A percentile compares a stretch with the other conserved stretches of the same genome.
phyloP scores from a whole-genome alignment of 2,329 filamentous ascomycete genomes.

The Aspergillus tubingensis region DNA sequence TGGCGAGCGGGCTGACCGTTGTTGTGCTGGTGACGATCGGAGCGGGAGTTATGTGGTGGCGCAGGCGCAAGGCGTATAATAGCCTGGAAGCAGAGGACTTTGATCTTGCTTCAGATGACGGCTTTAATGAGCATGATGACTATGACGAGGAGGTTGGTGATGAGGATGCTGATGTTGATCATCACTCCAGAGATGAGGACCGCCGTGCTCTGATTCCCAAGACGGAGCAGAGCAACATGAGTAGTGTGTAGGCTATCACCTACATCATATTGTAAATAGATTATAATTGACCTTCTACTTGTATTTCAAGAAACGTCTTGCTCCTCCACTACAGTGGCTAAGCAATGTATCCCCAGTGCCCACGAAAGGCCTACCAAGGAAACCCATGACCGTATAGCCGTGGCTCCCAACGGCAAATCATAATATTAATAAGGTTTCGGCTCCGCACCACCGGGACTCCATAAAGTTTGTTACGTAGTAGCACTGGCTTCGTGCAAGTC shows the following conservation, averaged over 20 bases:
- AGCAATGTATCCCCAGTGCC: too few species aligned
- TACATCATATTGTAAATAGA: background rate
- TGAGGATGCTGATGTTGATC: background rate
- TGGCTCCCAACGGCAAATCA: too few species aligned
- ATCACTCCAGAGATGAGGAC: background rate
- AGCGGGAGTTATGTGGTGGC: background rate
- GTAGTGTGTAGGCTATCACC: background rate
- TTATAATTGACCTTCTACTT: too few species aligned
- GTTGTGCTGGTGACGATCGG: background rate
- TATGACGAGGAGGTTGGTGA: background rate
- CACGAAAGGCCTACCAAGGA: too few species aligned
- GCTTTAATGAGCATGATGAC: background rate
- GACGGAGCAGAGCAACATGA: background rate
- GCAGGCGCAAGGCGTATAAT: background rate
- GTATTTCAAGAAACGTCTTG: too few species aligned
- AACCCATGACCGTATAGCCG: too few species aligned
- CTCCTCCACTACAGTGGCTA: too few species aligned
- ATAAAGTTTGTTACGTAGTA: too few species aligned
- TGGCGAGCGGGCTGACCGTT: background rate
- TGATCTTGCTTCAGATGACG: background rate
- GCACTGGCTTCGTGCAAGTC: too few species aligned
- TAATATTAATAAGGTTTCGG: too few species aligned
- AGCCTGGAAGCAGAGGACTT: constrained; percentile 1
- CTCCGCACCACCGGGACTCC: too few species aligned
- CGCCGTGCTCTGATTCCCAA: background rate